Percentiles rank a stretch among this genome's conserved stretches.
These are phyloP conservation scores for Chaetomium fimeti DNA, from an alignment of 495 filamentous ascomycete genomes.

Conservation along the genomic window DNA sequence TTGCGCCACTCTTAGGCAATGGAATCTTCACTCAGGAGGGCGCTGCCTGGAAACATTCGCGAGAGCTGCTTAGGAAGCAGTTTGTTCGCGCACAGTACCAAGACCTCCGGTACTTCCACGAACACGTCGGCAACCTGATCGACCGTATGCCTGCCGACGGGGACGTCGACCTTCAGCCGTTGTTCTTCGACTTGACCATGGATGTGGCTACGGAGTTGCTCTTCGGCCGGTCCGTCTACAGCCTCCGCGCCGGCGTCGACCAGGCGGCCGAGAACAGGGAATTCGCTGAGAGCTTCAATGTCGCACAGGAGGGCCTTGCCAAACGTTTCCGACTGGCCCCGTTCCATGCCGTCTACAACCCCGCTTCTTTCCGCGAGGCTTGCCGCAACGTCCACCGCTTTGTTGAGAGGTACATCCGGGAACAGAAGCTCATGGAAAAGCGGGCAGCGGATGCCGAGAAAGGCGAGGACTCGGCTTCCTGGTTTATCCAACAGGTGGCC, in stretches of 20 bases:
- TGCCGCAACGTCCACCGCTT: constrained; percentile 44
- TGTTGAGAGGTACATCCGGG: constrained; percentile 39
- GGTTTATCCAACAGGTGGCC: constrained; percentile 22
- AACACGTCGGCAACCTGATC: constrained; percentile 50
- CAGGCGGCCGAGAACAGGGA: constrained; percentile 29
- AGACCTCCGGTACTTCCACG: constrained; percentile 38
- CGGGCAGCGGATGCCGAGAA: neutral
- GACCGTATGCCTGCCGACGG: constrained; percentile 35
- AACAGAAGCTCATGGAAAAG: constrained; percentile 23
- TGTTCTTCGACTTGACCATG: constrained; percentile 50
- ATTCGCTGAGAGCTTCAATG: constrained; percentile 43
- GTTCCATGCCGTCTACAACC: constrained; percentile 41
- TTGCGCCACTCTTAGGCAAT: constrained; percentile 36
- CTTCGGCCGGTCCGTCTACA: constrained; percentile 42
- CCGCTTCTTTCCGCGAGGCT: constrained; percentile 37
- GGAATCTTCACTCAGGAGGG: constrained; percentile 42
- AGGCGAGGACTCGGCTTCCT: neutral
- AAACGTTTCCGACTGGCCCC: constrained; percentile 43
- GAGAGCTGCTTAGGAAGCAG: constrained; percentile 46
- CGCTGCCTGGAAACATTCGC: constrained; percentile 32
- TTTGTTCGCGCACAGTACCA: constrained; percentile 51
- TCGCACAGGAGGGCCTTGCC: constrained; percentile 40
- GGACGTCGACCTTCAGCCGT: constrained; percentile 47
- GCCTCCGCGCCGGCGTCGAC: constrained; percentile 33
- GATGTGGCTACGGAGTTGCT: constrained; percentile 40